A percentile compares a stretch with the other conserved stretches of the same genome.
Conservation (phyloP, 2,329 filamentous ascomycete genomes). For the Pseudomassariella vexata region DNA sequence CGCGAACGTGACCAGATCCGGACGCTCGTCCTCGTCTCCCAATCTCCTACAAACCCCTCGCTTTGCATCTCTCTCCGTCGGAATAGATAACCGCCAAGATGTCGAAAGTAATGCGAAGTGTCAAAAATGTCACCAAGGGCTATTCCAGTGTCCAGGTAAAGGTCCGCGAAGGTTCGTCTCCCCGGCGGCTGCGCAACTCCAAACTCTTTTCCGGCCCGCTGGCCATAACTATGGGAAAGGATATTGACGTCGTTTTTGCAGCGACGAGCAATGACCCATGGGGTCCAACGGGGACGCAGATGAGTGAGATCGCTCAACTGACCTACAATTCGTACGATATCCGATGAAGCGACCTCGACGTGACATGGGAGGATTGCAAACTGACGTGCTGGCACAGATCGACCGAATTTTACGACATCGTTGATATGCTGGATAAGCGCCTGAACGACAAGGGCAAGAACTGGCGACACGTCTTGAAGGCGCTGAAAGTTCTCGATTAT, state of each 20-base stretch:
- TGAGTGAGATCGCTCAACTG: slow-evolving; percentile 97
- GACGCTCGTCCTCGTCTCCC: slow-evolving; percentile 1
- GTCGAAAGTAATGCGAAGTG: slow-evolving; percentile 95
- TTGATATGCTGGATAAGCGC: slow-evolving; percentile 99
- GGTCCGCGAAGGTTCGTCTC: slow-evolving; percentile 84
- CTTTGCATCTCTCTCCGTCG: slow-evolving; percentile 4
- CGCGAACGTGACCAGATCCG: too few relatives aligned
- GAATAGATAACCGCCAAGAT: slow-evolving; percentile 48
- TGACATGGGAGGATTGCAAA: not conserved
- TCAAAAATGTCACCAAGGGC: slow-evolving; percentile 99
- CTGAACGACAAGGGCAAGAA: slow-evolving; percentile 99
- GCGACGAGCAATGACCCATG: slow-evolving; percentile 98
- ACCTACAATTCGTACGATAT: slow-evolving; percentile 87
- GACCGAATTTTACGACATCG: slow-evolving; percentile 98
- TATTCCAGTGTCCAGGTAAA: slow-evolving; percentile 97
- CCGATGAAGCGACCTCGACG: slow-evolving; percentile 1
- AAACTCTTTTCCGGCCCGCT: slow-evolving; percentile 2
- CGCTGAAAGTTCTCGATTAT: slow-evolving; percentile 95
- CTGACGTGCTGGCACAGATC: slow-evolving; percentile 48
- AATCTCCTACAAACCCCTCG: slow-evolving; percentile 2
- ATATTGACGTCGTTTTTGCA: slow-evolving; percentile 37
- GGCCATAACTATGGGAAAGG: slow-evolving; percentile 3
- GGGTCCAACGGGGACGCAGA: slow-evolving; percentile 95
- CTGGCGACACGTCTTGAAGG: slow-evolving; percentile 97
- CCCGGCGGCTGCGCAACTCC: too few relatives aligned